These are phyloP conservation scores for Aspergillus brasiliensis DNA, from an alignment of 2,329 filamentous ascomycete species.

Conservation along the genomic window DNA sequence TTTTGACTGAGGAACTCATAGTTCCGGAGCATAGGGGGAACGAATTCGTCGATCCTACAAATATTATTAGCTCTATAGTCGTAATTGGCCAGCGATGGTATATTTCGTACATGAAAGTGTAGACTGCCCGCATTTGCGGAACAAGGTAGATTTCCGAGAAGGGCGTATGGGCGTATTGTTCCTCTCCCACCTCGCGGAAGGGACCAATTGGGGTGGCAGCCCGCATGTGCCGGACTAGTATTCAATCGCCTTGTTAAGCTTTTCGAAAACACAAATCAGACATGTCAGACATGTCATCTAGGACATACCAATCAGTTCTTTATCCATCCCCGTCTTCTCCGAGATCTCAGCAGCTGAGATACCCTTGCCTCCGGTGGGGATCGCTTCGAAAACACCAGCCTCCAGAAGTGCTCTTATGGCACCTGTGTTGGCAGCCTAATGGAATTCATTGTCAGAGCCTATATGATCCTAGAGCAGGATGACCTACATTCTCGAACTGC, in stretches of 20 bases:
- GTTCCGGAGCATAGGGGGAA: constrained; percentile 13
- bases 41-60: constrained; percentile 14
- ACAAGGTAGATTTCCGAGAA: constrained; percentile 22
- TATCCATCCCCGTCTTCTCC: constrained; percentile 14
- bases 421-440: constrained; percentile 22
- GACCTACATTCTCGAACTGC: background rate
- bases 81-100: too few relatives aligned
- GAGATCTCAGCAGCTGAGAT: constrained; percentile 15
- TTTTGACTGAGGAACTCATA: constrained; percentile 21
- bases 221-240: constrained; percentile 27
- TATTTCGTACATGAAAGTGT: constrained; percentile 10
- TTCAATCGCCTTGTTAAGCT: background rate
- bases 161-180: constrained; percentile 25
- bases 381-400: constrained; percentile 23
- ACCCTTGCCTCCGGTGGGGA: constrained; percentile 20
- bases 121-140: constrained; percentile 16
- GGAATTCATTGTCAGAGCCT: background rate
- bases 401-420: constrained; percentile 23
- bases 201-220: constrained; percentile 20
- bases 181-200: constrained; percentile 20
- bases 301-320: constrained; percentile 9
- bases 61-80: background rate
- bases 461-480: background rate
- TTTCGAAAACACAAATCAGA: too few relatives aligned
- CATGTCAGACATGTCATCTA: too few relatives aligned